These are phyloP conservation scores for Sideroxylon spinosum DNA, from an alignment of 179 eudicot species.

Conservation along the genomic window DNA sequence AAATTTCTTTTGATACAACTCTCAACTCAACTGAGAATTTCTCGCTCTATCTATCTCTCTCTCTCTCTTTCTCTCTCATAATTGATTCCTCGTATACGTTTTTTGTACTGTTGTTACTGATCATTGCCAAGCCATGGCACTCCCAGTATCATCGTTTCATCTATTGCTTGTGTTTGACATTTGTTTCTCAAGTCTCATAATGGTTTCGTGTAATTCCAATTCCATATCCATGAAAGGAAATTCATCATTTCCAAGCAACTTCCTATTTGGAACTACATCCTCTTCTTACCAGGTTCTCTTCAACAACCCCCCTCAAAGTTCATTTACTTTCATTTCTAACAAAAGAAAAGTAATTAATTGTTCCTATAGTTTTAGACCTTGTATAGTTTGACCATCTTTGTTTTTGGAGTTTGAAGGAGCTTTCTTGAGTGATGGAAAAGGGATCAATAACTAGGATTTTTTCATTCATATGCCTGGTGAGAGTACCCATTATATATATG, in stretches of 20 bases:
- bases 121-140: neutral
- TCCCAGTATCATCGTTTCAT: neutral
- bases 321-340: no score
- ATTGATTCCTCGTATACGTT: no score
- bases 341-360: no score
- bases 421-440: slow-evolving; percentile 60
- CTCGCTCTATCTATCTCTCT: slow-evolving; percentile 4
- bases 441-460: slow-evolving; percentile 69
- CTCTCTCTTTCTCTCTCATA: slow-evolving; percentile 1
- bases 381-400: neutral
- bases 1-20: no score
- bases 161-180: slow-evolving; percentile 2
- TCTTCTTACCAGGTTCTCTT: slow-evolving; percentile 63
- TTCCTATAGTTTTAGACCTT: neutral
- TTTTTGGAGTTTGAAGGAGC: slow-evolving; percentile 72
- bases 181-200: neutral
- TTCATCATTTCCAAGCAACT: slow-evolving; percentile 33
- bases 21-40: no score
- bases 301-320: no score
- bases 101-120: no score
- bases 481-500: neutral
- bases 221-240: neutral
- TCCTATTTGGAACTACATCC: slow-evolving; percentile 71
- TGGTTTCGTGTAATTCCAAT: neutral
- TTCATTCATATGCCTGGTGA: slow-evolving; percentile 52